These are phyloP conservation scores for Cylindrotheca closterium DNA, from an alignment of 108 stramenopile genomes.

Conservation along the genomic window DNA sequence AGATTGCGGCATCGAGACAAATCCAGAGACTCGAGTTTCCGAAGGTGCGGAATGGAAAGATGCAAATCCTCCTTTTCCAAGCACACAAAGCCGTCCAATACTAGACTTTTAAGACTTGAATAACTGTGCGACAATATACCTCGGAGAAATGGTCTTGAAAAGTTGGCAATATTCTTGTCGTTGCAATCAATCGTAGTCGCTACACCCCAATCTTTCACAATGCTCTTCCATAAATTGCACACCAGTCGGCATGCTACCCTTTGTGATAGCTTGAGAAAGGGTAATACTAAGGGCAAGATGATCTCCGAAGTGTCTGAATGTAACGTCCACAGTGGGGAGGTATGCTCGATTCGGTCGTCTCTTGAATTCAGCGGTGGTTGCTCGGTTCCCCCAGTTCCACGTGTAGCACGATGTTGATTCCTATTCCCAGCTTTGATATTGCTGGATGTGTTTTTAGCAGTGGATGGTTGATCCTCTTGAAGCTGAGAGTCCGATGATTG, in stretches of 20 bases:
- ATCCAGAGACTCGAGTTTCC: constrained; percentile 49
- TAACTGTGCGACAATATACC: constrained; percentile 47
- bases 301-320: constrained; percentile 45
- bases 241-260: constrained; percentile 50
- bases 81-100: constrained; percentile 50
- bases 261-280: constrained; percentile 43
- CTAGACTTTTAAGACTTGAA: constrained; percentile 46
- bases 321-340: constrained; percentile 24
- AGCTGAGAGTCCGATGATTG: background rate
- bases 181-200: constrained; percentile 49
- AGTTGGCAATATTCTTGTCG: constrained; percentile 14
- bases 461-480: background rate
- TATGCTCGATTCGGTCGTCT: background rate
- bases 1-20: constrained; percentile 49
- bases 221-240: constrained; percentile 44
- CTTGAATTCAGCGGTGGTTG: background rate
- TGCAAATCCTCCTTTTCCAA: constrained; percentile 46
- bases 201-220: constrained; percentile 48
- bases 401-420: background rate
- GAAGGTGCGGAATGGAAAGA: constrained; percentile 46
- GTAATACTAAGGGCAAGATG: constrained; percentile 51
- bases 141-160: constrained; percentile 31
- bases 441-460: background rate
- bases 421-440: background rate
- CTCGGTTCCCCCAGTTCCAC: background rate